phyloP scores from a whole-genome alignment of 163 green algal species.

The Chlamydomonas reinhardtii region DNA sequence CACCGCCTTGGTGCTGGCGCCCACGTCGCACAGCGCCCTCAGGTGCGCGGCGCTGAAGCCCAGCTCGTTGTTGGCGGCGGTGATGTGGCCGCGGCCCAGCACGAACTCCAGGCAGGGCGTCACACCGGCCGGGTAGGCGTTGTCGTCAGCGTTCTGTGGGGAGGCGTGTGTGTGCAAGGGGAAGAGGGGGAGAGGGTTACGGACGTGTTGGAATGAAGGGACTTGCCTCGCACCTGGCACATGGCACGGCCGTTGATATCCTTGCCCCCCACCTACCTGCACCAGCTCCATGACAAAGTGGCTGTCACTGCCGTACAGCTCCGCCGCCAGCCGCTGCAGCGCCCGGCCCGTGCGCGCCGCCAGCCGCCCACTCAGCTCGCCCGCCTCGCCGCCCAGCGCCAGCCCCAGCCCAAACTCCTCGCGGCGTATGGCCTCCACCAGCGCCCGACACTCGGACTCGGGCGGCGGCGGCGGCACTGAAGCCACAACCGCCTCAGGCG shows the following conservation, averaged over 20 bases:
- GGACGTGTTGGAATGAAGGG: too few relatives aligned
- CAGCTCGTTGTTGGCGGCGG: conserved; percentile 71
- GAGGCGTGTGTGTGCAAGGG: too few relatives aligned
- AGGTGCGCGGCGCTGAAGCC: conserved; percentile 65
- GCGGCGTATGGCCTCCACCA: conserved; percentile 50
- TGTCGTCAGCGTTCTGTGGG: conserved; percentile 75
- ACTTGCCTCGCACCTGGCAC: too few relatives aligned
- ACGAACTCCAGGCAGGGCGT: conserved; percentile 65
- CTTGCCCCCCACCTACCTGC: conserved; percentile 41
- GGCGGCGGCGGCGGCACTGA: not conserved
- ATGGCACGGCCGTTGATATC: too few relatives aligned
- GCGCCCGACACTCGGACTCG: conserved; percentile 17
- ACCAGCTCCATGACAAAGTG: conserved; percentile 79
- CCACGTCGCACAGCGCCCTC: conserved; percentile 71
- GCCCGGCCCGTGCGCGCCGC: conserved; percentile 56
- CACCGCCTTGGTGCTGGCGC: conserved; percentile 62
- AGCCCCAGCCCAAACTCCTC: conserved; percentile 51
- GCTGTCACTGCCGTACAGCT: conserved; percentile 67
- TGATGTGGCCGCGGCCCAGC: too few relatives aligned
- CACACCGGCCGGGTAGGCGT: conserved; percentile 62
- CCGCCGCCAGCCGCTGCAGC: conserved; percentile 60
- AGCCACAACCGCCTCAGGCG: not conserved
- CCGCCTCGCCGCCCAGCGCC: not conserved
- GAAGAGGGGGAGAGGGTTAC: too few relatives aligned
- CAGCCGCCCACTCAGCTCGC: conserved; percentile 35